A percentile compares a stretch with the other conserved stretches of the same genome.
Evolutionary conservation across 257 asterid species (phyloP).

Genomic region (Petunia secreta): DNA sequence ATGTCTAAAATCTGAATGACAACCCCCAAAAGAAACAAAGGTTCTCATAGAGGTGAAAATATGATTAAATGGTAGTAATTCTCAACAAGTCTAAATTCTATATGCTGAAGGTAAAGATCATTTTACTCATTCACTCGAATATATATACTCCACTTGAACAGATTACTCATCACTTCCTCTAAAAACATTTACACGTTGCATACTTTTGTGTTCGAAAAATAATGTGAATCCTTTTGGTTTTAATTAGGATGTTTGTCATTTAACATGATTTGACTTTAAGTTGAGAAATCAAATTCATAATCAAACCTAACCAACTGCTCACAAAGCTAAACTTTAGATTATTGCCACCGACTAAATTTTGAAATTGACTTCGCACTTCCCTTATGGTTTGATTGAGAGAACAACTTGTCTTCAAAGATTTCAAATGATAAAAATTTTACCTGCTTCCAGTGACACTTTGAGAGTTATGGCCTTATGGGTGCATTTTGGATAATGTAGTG

Average conservation of each 20-base stretch:
- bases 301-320: background rate
- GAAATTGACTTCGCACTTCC: background rate
- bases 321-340: background rate
- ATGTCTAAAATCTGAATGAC: background rate
- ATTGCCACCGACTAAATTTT: background rate
- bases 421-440: too few species aligned
- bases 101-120: too few species aligned
- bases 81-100: too few species aligned
- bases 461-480: too few species aligned
- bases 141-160: too few species aligned
- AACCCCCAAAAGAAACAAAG: too few species aligned
- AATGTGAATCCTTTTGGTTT: background rate
- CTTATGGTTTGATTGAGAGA: background rate
- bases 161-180: too few species aligned
- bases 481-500: too few species aligned
- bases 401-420: background rate
- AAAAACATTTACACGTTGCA: background rate
- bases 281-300: constrained; percentile 3
- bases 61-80: too few species aligned
- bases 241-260: background rate
- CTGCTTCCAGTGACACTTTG: too few species aligned
- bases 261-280: constrained; percentile 3
- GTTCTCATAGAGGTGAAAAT: too few species aligned
- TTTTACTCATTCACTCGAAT: too few species aligned
- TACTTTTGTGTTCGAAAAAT: background rate